A percentile compares a stretch with the other conserved stretches of the same genome.
phyloP scores from a whole-genome alignment of 805 yeast species.

The Millerozyma acaciae region DNA sequence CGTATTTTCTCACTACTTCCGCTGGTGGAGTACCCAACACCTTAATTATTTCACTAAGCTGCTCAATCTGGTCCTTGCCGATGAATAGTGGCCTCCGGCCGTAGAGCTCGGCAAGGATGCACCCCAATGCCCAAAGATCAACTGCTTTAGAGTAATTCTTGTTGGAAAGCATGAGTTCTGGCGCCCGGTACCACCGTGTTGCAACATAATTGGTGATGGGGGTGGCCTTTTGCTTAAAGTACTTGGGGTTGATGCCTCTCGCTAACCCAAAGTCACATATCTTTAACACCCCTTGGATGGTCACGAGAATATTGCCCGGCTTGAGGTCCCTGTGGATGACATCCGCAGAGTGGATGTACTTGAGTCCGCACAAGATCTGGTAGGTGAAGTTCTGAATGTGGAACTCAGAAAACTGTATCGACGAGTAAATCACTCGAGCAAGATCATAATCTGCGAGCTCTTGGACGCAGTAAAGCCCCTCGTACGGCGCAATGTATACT shows the following conservation, averaged over 20 bases:
- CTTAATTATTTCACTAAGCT: slow-evolving; percentile 62
- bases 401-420: slow-evolving; percentile 76
- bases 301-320: slow-evolving; percentile 83
- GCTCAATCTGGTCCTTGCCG: slow-evolving; percentile 71
- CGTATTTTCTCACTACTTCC: slow-evolving; percentile 30
- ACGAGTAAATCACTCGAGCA: slow-evolving; percentile 72
- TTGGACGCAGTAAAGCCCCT: slow-evolving; percentile 86
- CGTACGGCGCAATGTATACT: slow-evolving; percentile 61
- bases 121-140: slow-evolving; percentile 94
- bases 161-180: slow-evolving; percentile 71
- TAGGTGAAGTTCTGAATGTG: slow-evolving; percentile 74
- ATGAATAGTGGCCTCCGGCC: slow-evolving; percentile 76
- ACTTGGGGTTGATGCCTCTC: slow-evolving; percentile 54
- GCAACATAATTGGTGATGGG: slow-evolving; percentile 84
- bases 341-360: slow-evolving; percentile 87
- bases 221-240: slow-evolving; percentile 27
- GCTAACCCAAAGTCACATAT: slow-evolving; percentile 95
- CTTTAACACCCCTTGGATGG: slow-evolving; percentile 68
- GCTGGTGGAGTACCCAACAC: slow-evolving; percentile 69
- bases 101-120: slow-evolving; percentile 81
- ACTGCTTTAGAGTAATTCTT: slow-evolving; percentile 60
- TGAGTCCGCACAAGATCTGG: slow-evolving; percentile 81
- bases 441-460: slow-evolving; percentile 82
- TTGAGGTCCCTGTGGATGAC: slow-evolving; percentile 90
- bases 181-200: slow-evolving; percentile 94